Conservation (phyloP, 345 rosid genomes). For the Citrus mangshanensis region DNA sequence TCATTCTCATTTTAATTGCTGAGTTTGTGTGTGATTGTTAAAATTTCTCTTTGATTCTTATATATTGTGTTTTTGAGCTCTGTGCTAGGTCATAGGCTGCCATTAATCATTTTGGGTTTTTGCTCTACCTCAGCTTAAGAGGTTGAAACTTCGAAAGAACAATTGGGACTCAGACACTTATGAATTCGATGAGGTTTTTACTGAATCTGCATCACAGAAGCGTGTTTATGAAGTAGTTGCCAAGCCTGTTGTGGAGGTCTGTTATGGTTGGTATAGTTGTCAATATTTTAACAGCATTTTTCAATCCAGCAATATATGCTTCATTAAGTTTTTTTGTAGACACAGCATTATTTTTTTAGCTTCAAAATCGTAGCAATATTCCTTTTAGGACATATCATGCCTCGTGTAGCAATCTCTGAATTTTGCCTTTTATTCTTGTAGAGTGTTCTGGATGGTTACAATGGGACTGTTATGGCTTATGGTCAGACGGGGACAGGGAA, state of each 20-base stretch:
- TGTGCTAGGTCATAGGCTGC: constrained; percentile 12
- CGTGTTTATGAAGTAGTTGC: constrained; percentile 96
- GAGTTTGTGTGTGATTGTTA: not conserved
- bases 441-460: constrained; percentile 99
- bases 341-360: not conserved
- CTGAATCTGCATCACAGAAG: constrained; percentile 95
- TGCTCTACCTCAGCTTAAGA: constrained; percentile 55
- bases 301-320: not conserved
- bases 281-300: not conserved
- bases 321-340: not conserved
- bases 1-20: not conserved
- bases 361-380: not conserved
- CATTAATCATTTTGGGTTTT: constrained; percentile 2
- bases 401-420: not conserved
- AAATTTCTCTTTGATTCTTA: constrained; percentile 1
- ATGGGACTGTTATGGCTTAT: constrained; percentile 98
- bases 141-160: constrained; percentile 95
- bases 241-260: constrained; percentile 98
- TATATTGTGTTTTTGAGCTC: not conserved
- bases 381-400: not conserved
- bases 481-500: constrained; percentile 99
- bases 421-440: constrained; percentile 23
- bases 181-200: constrained; percentile 94
- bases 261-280: constrained; percentile 1
- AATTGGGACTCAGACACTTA: constrained; percentile 97